A percentile compares a stretch with the other conserved stretches of the same genome.
phyloP scores from a whole-genome alignment of 768 basidiomycete species.

The Tephrocybe sp. region DNA sequence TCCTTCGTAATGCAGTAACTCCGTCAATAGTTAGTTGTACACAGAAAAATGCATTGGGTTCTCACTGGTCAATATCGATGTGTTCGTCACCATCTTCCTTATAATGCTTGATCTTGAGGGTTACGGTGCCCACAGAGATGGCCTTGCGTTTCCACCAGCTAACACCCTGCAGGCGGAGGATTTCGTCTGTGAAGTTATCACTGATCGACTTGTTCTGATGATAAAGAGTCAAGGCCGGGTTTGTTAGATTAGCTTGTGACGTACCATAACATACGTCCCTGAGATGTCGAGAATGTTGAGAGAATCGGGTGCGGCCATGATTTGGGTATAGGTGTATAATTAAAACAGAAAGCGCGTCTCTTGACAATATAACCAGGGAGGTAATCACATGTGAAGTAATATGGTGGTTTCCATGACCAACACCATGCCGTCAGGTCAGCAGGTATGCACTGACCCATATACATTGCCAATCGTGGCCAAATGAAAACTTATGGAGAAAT shows the following conservation, averaged over 20 bases:
- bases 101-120: conserved; percentile 63
- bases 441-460: neutral
- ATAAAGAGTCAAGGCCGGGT: neutral
- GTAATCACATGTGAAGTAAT: conserved; percentile 9
- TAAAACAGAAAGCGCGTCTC: conserved; percentile 1
- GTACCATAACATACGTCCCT: conserved; percentile 65
- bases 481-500: too few species aligned
- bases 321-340: neutral
- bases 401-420: neutral
- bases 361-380: too few species aligned
- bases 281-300: conserved; percentile 60
- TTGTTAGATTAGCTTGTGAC: neutral
- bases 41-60: too few species aligned
- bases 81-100: conserved; percentile 62
- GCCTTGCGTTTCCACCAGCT: conserved; percentile 69
- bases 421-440: neutral
- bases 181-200: conserved; percentile 53
- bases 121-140: conserved; percentile 57
- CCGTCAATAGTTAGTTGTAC: neutral
- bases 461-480: too few species aligned
- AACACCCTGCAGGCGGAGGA: conserved; percentile 71
- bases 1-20: conserved; percentile 18
- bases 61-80: conserved; percentile 61
- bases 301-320: conserved; percentile 66
- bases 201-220: conserved; percentile 68